Evolutionary conservation across 2,329 filamentous ascomycete species (phyloP), one percentile per base, ranked within the genome.

Genomic region (Cyanodermella asteris): DNA sequence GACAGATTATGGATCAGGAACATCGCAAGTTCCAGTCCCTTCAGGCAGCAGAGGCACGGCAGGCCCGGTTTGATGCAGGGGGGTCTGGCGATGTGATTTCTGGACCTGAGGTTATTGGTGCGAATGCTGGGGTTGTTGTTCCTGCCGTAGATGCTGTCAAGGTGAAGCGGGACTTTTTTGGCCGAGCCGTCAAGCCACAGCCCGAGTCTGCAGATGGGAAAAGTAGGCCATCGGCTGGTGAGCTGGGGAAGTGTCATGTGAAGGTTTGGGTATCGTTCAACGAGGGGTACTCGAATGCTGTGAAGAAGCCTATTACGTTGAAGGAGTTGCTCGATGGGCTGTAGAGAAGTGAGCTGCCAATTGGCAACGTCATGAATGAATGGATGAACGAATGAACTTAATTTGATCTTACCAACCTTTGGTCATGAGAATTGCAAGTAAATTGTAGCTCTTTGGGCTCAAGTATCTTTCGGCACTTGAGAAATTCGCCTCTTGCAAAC

Each of bases 1-100:
- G 87, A 13, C 84, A 93, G 45, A 82, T 93, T 6, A 61, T 97
- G 1, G 81, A 91, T 40, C 78, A 87, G 44, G 84, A 94, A 45
- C 75, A 84, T 38, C 67, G 66, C 31, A 78, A 74, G 40, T 72
- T 78, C 23, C 62, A 72, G 8, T 53, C 63, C 16, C 54, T 68
- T 17, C 69, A 72, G 9, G 72, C 76, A 24, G 65, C 65, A 31
- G 60, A 65, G 4, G 61, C 68, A 1, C 57, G 75, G 2, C 65
- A 75, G 38, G 65, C 69, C 6, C 60, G 72, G 3, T 72, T 69
- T 43, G 52, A 49, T 20, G 65, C 56, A n/a, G 64, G 56, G 8
- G 23, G 24, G 11, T n/a, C n/a, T n/a, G n/a, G n/a, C n/a, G n/a
- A n/a, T n/a, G n/a, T n/a, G n/a, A 22, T 21, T 10, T 14, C 26